A percentile compares a stretch with the other conserved stretches of the same genome.
Evolutionary conservation across 129 eudicot species (phyloP).

Genomic region (Helichrysum umbraculigerum): DNA sequence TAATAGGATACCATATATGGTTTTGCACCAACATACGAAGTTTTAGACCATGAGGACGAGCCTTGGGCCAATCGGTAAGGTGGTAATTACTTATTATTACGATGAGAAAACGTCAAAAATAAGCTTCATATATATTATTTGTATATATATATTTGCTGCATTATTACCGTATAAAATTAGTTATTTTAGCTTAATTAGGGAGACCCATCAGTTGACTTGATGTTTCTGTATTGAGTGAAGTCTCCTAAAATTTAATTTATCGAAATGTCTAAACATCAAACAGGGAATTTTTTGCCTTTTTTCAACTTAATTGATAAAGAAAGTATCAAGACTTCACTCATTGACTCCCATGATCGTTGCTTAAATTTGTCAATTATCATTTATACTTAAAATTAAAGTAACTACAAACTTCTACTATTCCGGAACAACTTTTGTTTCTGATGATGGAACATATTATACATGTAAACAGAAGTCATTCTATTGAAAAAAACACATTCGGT

Average conservation of each 20-base stretch:
- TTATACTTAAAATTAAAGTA: too few species aligned
- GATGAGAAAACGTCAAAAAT: too few species aligned
- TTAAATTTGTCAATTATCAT: too few species aligned
- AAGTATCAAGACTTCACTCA: slow-evolving; percentile 11
- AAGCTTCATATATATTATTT: too few species aligned
- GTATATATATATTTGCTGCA: too few species aligned
- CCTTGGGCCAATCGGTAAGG: not conserved
- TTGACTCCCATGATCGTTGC: not conserved
- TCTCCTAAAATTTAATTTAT: too few species aligned
- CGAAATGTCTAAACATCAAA: not conserved
- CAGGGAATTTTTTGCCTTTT: not conserved
- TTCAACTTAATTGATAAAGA: not conserved
- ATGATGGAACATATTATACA: too few species aligned
- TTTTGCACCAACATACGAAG: not conserved
- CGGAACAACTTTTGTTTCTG: too few species aligned
- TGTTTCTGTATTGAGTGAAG: not conserved
- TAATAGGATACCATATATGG: not conserved
- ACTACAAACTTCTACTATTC: too few species aligned
- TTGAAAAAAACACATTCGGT: too few species aligned
- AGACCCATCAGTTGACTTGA: slow-evolving; percentile 11
- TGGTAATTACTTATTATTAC: not conserved
- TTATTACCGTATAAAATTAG: not conserved
- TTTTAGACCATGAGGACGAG: not conserved
- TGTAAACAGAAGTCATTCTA: too few species aligned
- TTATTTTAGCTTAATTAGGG: not conserved